Conservation (phyloP, 345 rosid species). For the Stellera chamaejasme region DNA sequence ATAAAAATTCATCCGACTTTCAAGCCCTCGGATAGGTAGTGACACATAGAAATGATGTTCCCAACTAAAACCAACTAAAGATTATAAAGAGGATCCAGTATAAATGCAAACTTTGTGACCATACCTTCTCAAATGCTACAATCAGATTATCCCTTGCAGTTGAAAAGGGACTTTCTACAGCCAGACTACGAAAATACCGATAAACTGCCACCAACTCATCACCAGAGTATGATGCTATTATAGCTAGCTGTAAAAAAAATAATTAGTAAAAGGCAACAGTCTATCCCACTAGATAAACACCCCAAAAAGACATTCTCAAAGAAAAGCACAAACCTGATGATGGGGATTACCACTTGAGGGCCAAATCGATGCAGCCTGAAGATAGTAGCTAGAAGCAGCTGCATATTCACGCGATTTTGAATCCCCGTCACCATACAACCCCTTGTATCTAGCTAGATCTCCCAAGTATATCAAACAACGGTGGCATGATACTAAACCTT, state of each 20-base stretch:
- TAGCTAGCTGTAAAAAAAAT: conserved; percentile 46
- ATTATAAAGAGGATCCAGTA: neutral
- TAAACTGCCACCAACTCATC: conserved; percentile 50
- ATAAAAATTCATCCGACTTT: neutral
- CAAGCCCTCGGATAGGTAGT: neutral
- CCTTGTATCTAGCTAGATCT: conserved; percentile 88
- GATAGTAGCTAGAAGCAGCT: conserved; percentile 71
- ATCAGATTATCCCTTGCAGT: conserved; percentile 68
- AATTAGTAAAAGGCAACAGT: neutral
- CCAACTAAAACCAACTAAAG: neutral
- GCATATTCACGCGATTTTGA: conserved; percentile 65
- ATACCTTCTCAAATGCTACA: conserved; percentile 64
- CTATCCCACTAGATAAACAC: conserved; percentile 2
- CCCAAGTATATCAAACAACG: conserved; percentile 97
- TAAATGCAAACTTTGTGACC: neutral
- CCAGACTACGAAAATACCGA: conserved; percentile 58
- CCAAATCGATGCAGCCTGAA: conserved; percentile 57
- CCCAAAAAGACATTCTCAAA: neutral
- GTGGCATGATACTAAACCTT: conserved; percentile 75
- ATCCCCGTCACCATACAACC: conserved; percentile 72
- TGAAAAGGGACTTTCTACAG: conserved; percentile 52
- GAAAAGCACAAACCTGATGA: conserved; percentile 33
- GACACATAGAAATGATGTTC: neutral
- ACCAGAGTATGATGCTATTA: conserved; percentile 48
- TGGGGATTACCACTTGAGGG: conserved; percentile 62